These are phyloP conservation scores for Hericium erinaceus DNA, from an alignment of 768 basidiomycete genomes.

Conservation along the genomic window DNA sequence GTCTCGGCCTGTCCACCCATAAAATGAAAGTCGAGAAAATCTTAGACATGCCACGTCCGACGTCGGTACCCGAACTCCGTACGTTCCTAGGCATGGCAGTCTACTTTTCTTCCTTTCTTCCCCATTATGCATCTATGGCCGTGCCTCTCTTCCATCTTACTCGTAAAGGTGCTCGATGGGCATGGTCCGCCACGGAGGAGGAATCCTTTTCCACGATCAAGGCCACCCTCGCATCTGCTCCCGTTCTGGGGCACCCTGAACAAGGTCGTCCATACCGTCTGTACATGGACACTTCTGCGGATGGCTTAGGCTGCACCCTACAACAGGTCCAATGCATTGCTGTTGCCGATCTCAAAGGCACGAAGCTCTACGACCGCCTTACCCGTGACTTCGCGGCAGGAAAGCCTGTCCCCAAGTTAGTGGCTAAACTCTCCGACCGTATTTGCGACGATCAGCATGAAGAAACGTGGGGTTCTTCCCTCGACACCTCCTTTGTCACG, in stretches of 20 bases:
- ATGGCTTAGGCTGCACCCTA: conserved; percentile 14
- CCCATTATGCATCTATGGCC: conserved; percentile 26
- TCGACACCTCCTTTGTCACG: too few species aligned
- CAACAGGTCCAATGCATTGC: conserved; percentile 9
- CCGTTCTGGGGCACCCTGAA: conserved; percentile 24
- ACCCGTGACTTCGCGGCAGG: too few species aligned
- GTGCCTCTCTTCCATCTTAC: conserved; percentile 26
- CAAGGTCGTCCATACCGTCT: conserved; percentile 24
- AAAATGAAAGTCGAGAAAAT: too few species aligned
- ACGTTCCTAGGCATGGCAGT: conserved; percentile 29
- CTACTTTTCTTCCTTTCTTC: conserved; percentile 28
- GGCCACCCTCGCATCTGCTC: conserved; percentile 22
- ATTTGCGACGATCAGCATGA: conserved; percentile 13
- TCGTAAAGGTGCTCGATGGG: conserved; percentile 18
- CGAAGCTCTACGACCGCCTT: too few species aligned
- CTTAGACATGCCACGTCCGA: too few species aligned
- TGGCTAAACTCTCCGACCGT: conserved; percentile 4
- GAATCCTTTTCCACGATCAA: conserved; percentile 24
- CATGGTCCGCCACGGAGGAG: conserved; percentile 18
- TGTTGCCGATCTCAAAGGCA: too few species aligned
- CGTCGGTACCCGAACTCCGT: conserved; percentile 6
- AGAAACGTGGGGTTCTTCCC: conserved; percentile 1
- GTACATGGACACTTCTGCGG: conserved; percentile 24
- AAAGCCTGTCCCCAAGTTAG: too few species aligned
- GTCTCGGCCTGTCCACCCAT: too few species aligned